These are phyloP conservation scores for Cryptococcus depauperatus DNA, from an alignment of 1,284 basidiomycete species.

Conservation along the genomic window DNA sequence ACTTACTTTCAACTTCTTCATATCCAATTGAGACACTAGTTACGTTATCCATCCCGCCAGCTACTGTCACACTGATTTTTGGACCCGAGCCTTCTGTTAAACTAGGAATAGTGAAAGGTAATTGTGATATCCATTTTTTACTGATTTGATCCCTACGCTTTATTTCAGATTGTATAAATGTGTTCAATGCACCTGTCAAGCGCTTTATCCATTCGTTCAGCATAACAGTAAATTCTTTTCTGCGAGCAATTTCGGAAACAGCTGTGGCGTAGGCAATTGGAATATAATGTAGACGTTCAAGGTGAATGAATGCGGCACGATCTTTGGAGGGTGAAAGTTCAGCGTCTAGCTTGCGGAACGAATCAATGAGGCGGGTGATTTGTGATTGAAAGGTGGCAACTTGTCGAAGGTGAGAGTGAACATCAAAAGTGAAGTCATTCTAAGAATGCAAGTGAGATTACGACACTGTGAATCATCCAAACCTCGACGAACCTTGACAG, in stretches of 20 bases:
- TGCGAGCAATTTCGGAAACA: constrained; percentile 77
- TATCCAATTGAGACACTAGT: constrained; percentile 52
- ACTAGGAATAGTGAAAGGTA: constrained; percentile 61
- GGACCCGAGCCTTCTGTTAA: constrained; percentile 45
- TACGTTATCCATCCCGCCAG: constrained; percentile 44
- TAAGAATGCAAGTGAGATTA: constrained; percentile 35
- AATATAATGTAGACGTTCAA: constrained; percentile 79
- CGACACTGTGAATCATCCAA: neutral
- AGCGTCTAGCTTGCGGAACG: constrained; percentile 57
- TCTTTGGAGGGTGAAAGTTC: constrained; percentile 55
- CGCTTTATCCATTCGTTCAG: constrained; percentile 68
- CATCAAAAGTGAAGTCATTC: constrained; percentile 69
- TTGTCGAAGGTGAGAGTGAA: constrained; percentile 57
- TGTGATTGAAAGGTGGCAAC: constrained; percentile 69
- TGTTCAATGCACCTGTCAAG: constrained; percentile 73
- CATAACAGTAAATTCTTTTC: constrained; percentile 72
- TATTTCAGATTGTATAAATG: constrained; percentile 59
- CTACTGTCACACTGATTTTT: constrained; percentile 64
- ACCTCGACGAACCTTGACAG: constrained; percentile 32
- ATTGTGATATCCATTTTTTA: constrained; percentile 65
- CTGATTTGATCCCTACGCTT: constrained; percentile 69
- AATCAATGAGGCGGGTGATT: constrained; percentile 59
- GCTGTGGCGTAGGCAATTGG: constrained; percentile 89
- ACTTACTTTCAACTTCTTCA: constrained; percentile 62
- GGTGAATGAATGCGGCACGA: constrained; percentile 74